Evolutionary conservation across 192 early-diverging fungal species (phyloP), one percentile per base, ranked within the genome.

Genomic region (Podila horticola): DNA sequence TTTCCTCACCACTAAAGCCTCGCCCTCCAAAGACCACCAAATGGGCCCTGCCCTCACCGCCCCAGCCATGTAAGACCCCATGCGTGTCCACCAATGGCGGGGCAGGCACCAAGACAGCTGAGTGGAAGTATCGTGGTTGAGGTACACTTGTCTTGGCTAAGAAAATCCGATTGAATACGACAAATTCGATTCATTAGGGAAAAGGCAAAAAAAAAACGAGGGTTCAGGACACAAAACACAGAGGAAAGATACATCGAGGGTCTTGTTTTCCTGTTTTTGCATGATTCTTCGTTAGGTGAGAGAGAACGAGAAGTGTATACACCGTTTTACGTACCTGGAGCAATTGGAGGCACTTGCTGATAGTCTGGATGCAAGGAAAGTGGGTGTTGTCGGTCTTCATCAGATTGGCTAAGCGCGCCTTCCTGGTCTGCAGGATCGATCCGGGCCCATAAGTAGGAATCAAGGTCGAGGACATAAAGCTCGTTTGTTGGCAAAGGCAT

Each of bases 21-120:
- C 91, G 91, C 5, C 93, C 93, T 45, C 93, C 93, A 87, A 92
- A 92, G 29, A 92, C 85, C 4, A 94, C 67, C 64, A 94, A 66
- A 60, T 86, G 84, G 19, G 86, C 87, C 45, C 76, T 60, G 63
- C 87, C 85, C 41, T 87, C 88, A 10, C 85, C 87, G 33, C 77
- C 77, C 77, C 77, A 81, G 29, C 77, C 61, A 49, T 34, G 57
- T 4, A 81, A 31, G 2, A 38, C 20, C 31, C 77, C 77, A 38
- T 73, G 29, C 28, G n/a, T 45, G 48, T 73, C 66, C 6, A 81
- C 38, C 15, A 73, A 30, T 7, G 77, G 71, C 20, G 77, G 77
- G 20, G 77, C 77, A 20, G 49, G 36, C 7, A 81, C 77, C 26
- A 81, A 30, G 1, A 69, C 57, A 4, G 88, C 83, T 11, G 91